Conservation (phyloP, 148 eudicot species). For the Rhododendron williamsianum region DNA sequence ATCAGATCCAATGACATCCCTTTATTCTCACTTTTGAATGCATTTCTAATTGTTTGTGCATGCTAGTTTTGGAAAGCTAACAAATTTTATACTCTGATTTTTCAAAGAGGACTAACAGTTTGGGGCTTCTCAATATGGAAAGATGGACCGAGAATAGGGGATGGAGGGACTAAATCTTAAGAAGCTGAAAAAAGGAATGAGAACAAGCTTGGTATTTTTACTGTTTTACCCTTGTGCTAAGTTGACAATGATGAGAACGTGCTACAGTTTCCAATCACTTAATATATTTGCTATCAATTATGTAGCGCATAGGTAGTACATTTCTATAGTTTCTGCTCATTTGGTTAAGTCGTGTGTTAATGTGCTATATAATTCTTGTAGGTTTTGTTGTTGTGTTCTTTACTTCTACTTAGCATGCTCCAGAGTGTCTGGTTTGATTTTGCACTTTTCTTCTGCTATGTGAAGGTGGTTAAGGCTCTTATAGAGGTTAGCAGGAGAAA, state of each 20-base stretch:
- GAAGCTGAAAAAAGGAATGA: neutral
- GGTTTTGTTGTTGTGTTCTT: neutral
- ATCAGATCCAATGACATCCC: neutral
- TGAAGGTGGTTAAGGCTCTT: conserved; percentile 77
- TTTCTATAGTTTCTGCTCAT: neutral
- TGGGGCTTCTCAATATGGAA: neutral
- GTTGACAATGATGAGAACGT: neutral
- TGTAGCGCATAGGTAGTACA: neutral
- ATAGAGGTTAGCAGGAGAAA: conserved; percentile 69
- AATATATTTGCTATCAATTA: neutral
- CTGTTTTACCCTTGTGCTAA: neutral
- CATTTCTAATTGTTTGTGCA: neutral
- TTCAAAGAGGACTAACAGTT: neutral
- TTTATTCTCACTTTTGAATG: neutral
- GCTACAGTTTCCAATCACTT: neutral
- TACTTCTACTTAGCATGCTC: neutral
- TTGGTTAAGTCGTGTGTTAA: neutral
- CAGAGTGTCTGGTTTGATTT: neutral
- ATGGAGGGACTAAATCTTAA: neutral
- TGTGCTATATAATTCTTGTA: neutral
- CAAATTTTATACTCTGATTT: neutral
- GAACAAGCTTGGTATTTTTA: neutral
- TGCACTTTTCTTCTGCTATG: conserved; percentile 9
- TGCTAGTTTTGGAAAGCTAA: neutral
- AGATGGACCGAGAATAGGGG: neutral